Base-by-base conservation (phyloP, 1,284 basidiomycete species). In the Trichosporon sp. region DNA sequence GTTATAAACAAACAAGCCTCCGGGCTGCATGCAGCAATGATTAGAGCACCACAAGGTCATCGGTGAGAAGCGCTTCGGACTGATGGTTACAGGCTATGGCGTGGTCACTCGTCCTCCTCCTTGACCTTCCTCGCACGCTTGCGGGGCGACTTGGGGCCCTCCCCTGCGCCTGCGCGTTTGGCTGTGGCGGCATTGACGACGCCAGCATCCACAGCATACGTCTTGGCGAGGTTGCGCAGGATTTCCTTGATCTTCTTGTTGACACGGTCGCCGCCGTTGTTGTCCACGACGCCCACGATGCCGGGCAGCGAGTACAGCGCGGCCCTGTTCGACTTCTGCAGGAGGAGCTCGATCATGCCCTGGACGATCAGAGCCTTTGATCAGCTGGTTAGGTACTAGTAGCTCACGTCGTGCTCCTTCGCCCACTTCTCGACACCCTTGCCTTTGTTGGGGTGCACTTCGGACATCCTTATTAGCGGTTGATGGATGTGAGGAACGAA, bases 251-350 rank as follows among this genome's bases (percentile, higher is more conserved):
- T 60, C 15, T 60, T 32, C 29, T 60, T 31, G 31, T 60, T 60
- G 47, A 51, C 47, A 3, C 67, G 47, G 51, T 65, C 53, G 62
- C 64, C 64, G 5, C 67, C 67, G 21, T 68, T 31, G 25, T 56
- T 35, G 63, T 68, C 67, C 2, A 68, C 67, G 11, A 32, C 34
- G 15, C 67, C 67, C 4, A 44, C 7, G 35, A 68, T 68, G 32
- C 67, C 67, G 9, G 53, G 51, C 1, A 60, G 62, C 5, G 25
- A 4, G 67, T 68, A 68, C 2, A 68, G 21, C 3, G n/a, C 34
- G 15, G 25, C 15, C n/a, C 35, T 62, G 63, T 18, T 31, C 9
- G 8, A 0, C 13, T 44, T 60, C 47, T 51, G 47, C 47, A 51
- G 9, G 25, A 47, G 6, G 25, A 32, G 25, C 3, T 8, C 23